A percentile compares a stretch with the other conserved stretches of the same genome.
These are phyloP conservation scores for Clathrospora elynae DNA, from an alignment of 2,329 filamentous ascomycete genomes.

Conservation along the genomic window DNA sequence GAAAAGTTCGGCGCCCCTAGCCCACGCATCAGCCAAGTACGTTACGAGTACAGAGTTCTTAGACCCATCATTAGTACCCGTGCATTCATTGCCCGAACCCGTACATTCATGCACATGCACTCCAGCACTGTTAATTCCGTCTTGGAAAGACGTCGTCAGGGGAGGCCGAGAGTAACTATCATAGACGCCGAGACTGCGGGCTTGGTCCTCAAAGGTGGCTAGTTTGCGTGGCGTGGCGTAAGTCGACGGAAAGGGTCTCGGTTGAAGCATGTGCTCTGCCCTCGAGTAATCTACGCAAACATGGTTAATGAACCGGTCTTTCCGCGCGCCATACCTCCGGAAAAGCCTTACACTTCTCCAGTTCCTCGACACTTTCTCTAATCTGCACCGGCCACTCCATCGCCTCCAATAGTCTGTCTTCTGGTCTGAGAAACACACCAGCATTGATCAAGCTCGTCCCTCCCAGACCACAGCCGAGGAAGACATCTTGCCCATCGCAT, in stretches of 20 bases:
- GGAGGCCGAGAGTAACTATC: conserved; percentile 62
- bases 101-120: conserved; percentile 66
- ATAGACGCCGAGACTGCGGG: conserved; percentile 56
- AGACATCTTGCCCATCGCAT: conserved; percentile 67
- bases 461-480: conserved; percentile 61
- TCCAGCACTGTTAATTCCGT: conserved; percentile 66
- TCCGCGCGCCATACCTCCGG: no score
- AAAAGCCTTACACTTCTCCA: conserved; percentile 40
- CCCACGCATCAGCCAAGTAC: conserved; percentile 72
- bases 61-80: conserved; percentile 69
- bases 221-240: conserved; percentile 65
- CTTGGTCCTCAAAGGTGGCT: conserved; percentile 62
- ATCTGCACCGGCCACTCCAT: conserved; percentile 66
- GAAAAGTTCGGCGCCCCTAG: conserved; percentile 73
- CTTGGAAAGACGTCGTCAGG: conserved; percentile 67
- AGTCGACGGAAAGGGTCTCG: conserved; percentile 61
- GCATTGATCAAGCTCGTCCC: conserved; percentile 17
- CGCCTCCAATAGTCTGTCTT: conserved; percentile 59
- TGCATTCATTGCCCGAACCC: conserved; percentile 66
- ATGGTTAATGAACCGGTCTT: no score
- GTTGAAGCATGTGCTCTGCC: conserved; percentile 63
- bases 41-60: conserved; percentile 70
- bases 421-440: conserved; percentile 60
- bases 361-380: conserved; percentile 51
- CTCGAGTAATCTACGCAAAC: conserved; percentile 66